Percentiles rank a stretch among this genome's conserved stretches.
Conservation (phyloP, 164 flowering plant species). For the Santalum album region DNA sequence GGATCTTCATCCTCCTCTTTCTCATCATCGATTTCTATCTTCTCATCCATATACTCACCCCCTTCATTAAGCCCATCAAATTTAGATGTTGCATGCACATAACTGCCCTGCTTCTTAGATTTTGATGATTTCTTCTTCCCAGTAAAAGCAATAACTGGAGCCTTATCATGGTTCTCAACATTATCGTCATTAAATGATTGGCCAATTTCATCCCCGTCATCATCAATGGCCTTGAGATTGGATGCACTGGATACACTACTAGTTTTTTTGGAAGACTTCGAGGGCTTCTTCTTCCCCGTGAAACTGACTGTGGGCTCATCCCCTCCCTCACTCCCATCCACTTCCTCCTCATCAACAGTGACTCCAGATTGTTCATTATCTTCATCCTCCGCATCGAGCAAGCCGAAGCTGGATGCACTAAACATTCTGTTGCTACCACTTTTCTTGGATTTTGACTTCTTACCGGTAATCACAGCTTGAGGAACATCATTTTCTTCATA, state of each 20-base stretch:
- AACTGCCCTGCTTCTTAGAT: neutral
- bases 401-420: constrained; percentile 16
- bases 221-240: neutral
- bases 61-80: neutral
- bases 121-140: constrained; percentile 25
- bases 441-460: constrained; percentile 38
- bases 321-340: constrained; percentile 21
- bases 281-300: constrained; percentile 26
- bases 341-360: constrained; percentile 14
- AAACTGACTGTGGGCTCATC: constrained; percentile 21
- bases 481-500: constrained; percentile 27
- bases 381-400: constrained; percentile 23
- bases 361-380: constrained; percentile 10
- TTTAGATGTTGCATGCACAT: neutral
- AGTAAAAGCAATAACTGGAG: constrained; percentile 13
- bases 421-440: constrained; percentile 21
- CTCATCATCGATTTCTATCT: constrained; percentile 3
- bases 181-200: constrained; percentile 8
- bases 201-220: constrained; percentile 4
- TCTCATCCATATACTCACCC: constrained; percentile 10
- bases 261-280: constrained; percentile 2
- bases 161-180: constrained; percentile 13
- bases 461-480: constrained; percentile 22
- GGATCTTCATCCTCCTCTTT: constrained; percentile 19
- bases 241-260: neutral